Conservation (phyloP, 345 rosid species). For the Angophora floribunda region DNA sequence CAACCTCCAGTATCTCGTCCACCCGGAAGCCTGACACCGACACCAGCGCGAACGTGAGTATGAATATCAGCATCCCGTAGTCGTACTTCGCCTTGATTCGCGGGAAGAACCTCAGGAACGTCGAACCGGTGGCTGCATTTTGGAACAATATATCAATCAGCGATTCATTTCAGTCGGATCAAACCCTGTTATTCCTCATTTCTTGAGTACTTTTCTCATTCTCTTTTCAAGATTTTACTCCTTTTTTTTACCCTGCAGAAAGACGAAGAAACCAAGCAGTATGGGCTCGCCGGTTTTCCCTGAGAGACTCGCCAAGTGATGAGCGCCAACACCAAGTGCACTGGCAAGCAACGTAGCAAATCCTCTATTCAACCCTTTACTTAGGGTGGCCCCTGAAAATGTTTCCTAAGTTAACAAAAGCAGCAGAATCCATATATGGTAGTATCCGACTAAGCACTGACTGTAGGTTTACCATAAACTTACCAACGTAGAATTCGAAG, state of each 20-base stretch:
- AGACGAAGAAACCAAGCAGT: slow-evolving; percentile 55
- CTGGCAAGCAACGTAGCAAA: slow-evolving; percentile 64
- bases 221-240: background rate
- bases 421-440: background rate
- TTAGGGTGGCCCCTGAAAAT: slow-evolving; percentile 39
- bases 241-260: slow-evolving; percentile 34
- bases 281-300: slow-evolving; percentile 51
- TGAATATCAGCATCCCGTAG: slow-evolving; percentile 67
- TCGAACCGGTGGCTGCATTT: slow-evolving; percentile 40
- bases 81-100: slow-evolving; percentile 71
- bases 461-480: background rate
- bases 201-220: background rate
- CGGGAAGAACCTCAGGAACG: slow-evolving; percentile 72
- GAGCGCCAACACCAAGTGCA: slow-evolving; percentile 53
- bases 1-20: slow-evolving; percentile 32
- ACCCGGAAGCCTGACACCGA: slow-evolving; percentile 59
- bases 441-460: background rate
- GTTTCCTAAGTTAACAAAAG: background rate
- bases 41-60: slow-evolving; percentile 60
- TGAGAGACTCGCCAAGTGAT: slow-evolving; percentile 39
- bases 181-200: background rate
- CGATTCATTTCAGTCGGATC: background rate
- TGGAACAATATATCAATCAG: background rate
- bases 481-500: slow-evolving; percentile 73
- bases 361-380: slow-evolving; percentile 59